A percentile compares a stretch with the other conserved stretches of the same genome.
Evolutionary conservation across 805 yeast species (phyloP).

Genomic region (Metschnikowia hibisci): DNA sequence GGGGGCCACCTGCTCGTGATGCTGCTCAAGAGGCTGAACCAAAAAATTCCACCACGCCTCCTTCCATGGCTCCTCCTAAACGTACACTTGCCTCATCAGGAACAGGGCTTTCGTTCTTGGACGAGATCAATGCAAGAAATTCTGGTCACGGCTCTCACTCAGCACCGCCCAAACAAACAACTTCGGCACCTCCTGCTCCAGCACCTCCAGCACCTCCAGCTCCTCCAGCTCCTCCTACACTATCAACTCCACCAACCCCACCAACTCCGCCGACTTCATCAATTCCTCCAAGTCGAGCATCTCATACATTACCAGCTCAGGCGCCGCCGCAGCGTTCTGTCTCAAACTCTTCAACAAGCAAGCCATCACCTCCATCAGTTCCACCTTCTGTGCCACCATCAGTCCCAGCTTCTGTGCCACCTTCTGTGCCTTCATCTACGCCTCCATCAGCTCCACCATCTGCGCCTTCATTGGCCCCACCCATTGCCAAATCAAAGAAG

Average conservation of each 20-base stretch:
- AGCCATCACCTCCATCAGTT: constrained; percentile 5
- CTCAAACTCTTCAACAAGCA: neutral
- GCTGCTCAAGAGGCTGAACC: constrained; percentile 1
- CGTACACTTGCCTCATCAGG: constrained; percentile 22
- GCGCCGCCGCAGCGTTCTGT: neutral
- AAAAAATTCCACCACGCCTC: constrained; percentile 19
- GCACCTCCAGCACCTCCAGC: constrained; percentile 18
- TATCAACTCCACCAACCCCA: constrained; percentile 18
- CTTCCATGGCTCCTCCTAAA: constrained; percentile 47
- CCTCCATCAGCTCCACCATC: constrained; percentile 14
- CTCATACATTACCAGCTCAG: neutral
- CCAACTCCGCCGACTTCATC: constrained; percentile 14
- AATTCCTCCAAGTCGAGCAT: neutral
- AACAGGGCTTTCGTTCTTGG: constrained; percentile 7
- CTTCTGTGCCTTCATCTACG: constrained; percentile 16
- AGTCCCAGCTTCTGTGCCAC: constrained; percentile 19
- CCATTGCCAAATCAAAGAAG: constrained; percentile 17
- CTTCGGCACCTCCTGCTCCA: constrained; percentile 18
- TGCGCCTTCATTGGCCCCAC: neutral
- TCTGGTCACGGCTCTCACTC: constrained; percentile 10
- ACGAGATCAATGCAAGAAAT: constrained; percentile 6
- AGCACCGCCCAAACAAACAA: too few relatives aligned
- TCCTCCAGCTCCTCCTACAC: constrained; percentile 5
- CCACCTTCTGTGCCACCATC: constrained; percentile 10
- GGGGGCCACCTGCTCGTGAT: constrained; percentile 8